These are phyloP conservation scores for Lactarius akahatsu DNA, from an alignment of 768 basidiomycete species.

Conservation along the genomic window DNA sequence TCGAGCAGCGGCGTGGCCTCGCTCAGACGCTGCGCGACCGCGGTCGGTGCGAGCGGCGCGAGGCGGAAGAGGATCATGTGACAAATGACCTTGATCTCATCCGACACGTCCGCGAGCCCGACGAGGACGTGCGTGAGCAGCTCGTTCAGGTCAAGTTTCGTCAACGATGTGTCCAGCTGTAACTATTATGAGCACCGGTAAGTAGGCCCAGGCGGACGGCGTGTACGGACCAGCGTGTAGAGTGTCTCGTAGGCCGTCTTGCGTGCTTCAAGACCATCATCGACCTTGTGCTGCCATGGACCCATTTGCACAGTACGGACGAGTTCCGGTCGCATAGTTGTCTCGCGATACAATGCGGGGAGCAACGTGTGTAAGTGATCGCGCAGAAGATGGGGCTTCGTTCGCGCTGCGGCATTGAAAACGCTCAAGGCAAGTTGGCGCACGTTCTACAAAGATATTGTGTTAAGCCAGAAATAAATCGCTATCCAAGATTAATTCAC, in stretches of 20 bases:
- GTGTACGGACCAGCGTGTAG: conserved; percentile 77
- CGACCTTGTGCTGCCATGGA: conserved; percentile 95
- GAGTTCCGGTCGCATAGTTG: conserved; percentile 70
- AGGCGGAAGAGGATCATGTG: conserved; percentile 95
- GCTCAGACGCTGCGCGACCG: conserved; percentile 80
- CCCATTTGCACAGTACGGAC: conserved; percentile 95
- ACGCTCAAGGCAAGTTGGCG: conserved; percentile 87
- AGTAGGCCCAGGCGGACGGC: not conserved
- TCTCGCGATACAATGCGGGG: conserved; percentile 85
- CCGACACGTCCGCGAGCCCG: conserved; percentile 84
- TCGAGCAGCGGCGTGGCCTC: conserved; percentile 82
- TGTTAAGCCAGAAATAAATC: not conserved
- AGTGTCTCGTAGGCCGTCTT: conserved; percentile 98
- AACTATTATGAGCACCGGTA: conserved; percentile 3
- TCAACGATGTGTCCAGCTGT: conserved; percentile 88
- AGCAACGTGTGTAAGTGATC: conserved; percentile 77
- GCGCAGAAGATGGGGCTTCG: conserved; percentile 88
- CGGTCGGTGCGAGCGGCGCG: conserved; percentile 79
- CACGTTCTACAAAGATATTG: conserved; percentile 59
- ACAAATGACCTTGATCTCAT: conserved; percentile 96
- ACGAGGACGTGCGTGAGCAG: conserved; percentile 80
- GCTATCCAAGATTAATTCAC: conserved; percentile 45
- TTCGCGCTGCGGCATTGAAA: conserved; percentile 91
- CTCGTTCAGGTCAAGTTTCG: conserved; percentile 81
- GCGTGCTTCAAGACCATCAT: conserved; percentile 93